Percentiles rank a stretch among this genome's conserved stretches.
Evolutionary conservation across 805 yeast species (phyloP).

Genomic region (Myxozyma kluyveri): DNA sequence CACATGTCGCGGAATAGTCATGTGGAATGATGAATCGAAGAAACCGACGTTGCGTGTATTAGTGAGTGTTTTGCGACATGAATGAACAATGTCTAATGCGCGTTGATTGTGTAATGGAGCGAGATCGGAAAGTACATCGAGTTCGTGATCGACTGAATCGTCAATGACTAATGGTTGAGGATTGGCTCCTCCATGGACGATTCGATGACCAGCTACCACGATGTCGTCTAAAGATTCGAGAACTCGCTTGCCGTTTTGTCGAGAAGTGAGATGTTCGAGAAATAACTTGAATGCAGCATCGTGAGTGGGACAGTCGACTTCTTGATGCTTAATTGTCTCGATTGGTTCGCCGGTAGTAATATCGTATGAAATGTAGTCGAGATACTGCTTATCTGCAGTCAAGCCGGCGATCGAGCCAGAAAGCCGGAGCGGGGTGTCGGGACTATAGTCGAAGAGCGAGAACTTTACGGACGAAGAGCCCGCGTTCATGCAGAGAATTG

Average conservation of each 20-base stretch:
- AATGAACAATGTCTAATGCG: constrained; percentile 29
- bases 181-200: constrained; percentile 28
- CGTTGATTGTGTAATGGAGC: constrained; percentile 30
- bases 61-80: constrained; percentile 17
- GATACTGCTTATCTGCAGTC: constrained; percentile 18
- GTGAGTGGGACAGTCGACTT: constrained; percentile 23
- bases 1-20: constrained; percentile 21
- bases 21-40: constrained; percentile 30
- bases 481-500: constrained; percentile 26
- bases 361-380: constrained; percentile 27
- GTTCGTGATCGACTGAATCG: constrained; percentile 21
- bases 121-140: constrained; percentile 29
- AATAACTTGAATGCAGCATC: constrained; percentile 27
- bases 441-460: constrained; percentile 21
- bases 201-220: constrained; percentile 23
- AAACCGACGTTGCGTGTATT: constrained; percentile 24
- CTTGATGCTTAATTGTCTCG: constrained; percentile 41
- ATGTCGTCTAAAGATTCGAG: constrained; percentile 17
- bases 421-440: constrained; percentile 16
- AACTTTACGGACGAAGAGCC: constrained; percentile 31
- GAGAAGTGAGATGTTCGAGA: constrained; percentile 19
- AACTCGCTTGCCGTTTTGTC: constrained; percentile 5
- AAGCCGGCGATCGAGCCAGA: constrained; percentile 22
- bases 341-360: constrained; percentile 44
- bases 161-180: constrained; percentile 26